phyloP scores from a whole-genome alignment of 2,329 filamentous ascomycete genomes.

The Tolypocladium amazonense region DNA sequence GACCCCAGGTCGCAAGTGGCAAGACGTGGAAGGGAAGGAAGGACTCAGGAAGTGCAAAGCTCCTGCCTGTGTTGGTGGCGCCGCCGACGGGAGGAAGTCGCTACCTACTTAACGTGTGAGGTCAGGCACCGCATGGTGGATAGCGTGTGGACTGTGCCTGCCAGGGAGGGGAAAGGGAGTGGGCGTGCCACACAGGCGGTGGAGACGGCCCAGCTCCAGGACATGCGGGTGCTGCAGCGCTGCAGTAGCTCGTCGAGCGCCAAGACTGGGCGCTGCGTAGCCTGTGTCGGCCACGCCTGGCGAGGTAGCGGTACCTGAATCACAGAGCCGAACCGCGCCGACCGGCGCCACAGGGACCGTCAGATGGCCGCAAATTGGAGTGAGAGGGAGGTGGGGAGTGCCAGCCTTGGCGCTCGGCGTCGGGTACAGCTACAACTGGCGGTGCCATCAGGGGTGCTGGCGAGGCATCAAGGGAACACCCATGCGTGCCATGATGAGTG shows the following conservation, averaged over 20 bases:
- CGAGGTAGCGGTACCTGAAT: not conserved
- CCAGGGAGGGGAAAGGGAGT: not conserved
- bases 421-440: not conserved
- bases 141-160: not conserved
- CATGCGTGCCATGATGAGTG: not conserved
- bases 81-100: not conserved
- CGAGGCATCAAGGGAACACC: not conserved
- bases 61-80: not conserved
- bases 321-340: not conserved
- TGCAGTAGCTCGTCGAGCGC: not conserved
- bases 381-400: not conserved
- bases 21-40: not conserved
- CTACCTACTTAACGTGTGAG: not conserved
- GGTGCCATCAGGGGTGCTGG: not conserved
- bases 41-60: not conserved
- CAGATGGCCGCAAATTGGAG: not conserved
- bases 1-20: not conserved
- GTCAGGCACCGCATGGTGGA: not conserved
- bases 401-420: not conserved
- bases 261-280: not conserved
- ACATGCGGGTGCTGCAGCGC: not conserved
- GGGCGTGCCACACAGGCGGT: not conserved
- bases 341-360: not conserved
- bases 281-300: not conserved
- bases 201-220: not conserved